Base-by-base conservation (phyloP, 192 early-diverging fungal species). In the Fimicolochytrium jonesii region DNA sequence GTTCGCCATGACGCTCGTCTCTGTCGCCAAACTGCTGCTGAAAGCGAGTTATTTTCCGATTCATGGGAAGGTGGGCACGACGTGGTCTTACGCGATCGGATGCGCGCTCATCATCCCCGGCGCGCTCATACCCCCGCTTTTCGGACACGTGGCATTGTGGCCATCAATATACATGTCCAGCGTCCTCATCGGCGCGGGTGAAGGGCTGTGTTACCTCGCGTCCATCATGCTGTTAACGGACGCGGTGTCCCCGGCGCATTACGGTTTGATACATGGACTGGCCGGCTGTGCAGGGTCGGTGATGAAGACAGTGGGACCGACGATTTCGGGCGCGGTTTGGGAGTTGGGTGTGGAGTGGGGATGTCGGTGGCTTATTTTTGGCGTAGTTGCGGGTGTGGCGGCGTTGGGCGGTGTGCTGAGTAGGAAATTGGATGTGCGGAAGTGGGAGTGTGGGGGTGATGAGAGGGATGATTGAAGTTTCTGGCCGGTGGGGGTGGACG, bases 181-280 rank as follows among this genome's bases (percentile, higher is more conserved):
- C 13, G 23, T 55, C 3, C 26, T 70, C 26, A 54, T 68, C 37
- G 75, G 75, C 11, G 47, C 46, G 3, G 75, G 70, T 4, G 71
- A 73, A 23, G 75, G 70, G 0, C 39, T 73, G n/a, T 46, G 55
- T 11, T 77, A 77, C 33, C 51, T 77, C 31, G 39, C 54, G 31
- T 47, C 72, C 20, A 69, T 77, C 29, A 72, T 77, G 70, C 31
- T 66, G 20, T 45, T 77, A 25, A 77, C 75, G 0, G 68, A 72
- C 36, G 57, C 64, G 6, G 75, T 77, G 1, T 26, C 29, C 26
- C 41, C 50, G 0, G 44, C 49, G n/a, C 64, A 71, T 25, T 69
- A 59, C 53, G 75, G 75, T 1, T 32, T 70, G 34, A 49, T 77
- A 2, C 75, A 77, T 33, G 75, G 75, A 9, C 33, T 77, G 2